Evolutionary conservation across 441 rosid genomes (phyloP).

Genomic region (Erysimum pusillum): DNA sequence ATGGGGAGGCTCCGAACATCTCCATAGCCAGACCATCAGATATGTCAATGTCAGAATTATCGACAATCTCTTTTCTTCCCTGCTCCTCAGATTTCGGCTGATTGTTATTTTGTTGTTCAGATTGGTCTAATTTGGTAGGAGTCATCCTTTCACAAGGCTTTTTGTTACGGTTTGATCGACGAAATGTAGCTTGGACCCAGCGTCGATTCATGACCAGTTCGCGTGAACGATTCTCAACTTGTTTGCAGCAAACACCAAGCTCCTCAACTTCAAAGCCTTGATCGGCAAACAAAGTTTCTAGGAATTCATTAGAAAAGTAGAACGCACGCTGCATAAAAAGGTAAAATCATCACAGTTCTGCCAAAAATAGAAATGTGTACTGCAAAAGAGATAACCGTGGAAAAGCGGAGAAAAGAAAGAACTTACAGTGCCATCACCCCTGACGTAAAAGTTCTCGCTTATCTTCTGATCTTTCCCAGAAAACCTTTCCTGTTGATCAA

Average conservation of each 20-base stretch:
- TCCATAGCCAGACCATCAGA: conserved; percentile 82
- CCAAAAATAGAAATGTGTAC: not conserved
- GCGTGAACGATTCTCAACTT: conserved; percentile 92
- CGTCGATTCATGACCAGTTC: conserved; percentile 94
- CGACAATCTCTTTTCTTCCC: conserved; percentile 39
- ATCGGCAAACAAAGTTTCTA: conserved; percentile 69
- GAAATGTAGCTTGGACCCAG: conserved; percentile 94
- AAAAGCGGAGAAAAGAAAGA: conserved; percentile 5
- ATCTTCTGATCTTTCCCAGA: conserved; percentile 86
- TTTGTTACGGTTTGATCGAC: conserved; percentile 47
- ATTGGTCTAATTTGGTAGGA: conserved; percentile 43
- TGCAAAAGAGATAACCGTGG: conserved; percentile 4
- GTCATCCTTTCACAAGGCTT: conserved; percentile 37
- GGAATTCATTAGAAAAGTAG: conserved; percentile 87
- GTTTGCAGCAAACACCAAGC: conserved; percentile 80
- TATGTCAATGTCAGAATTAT: conserved; percentile 66
- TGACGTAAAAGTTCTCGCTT: conserved; percentile 85
- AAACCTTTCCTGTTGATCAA: conserved; percentile 78
- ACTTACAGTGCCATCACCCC: conserved; percentile 99
- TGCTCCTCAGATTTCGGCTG: conserved; percentile 40
- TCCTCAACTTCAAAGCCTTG: conserved; percentile 83
- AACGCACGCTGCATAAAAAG: conserved; percentile 78
- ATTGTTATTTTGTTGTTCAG: conserved; percentile 41
- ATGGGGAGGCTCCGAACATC: conserved; percentile 78
- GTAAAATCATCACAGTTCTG: conserved; percentile 22